Conservation (phyloP, 495 filamentous ascomycete species). For the Venustampulla echinocandica region DNA sequence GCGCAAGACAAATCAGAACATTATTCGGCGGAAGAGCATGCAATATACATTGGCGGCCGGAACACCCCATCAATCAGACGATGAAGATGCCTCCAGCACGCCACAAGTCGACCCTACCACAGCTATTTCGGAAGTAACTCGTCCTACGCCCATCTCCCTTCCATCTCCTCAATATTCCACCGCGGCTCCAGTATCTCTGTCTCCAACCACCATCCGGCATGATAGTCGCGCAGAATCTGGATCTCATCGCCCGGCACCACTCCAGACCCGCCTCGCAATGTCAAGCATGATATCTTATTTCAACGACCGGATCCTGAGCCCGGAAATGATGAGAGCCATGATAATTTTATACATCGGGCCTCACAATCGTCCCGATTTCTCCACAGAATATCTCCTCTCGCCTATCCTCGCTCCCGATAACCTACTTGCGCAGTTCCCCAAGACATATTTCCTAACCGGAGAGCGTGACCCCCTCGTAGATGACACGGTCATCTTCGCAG, state of each 20-base stretch:
- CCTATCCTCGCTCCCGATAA: constrained; percentile 83
- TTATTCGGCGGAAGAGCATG: constrained; percentile 69
- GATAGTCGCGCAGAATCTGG: constrained; percentile 9
- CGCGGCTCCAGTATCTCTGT: constrained; percentile 8
- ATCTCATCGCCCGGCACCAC: constrained; percentile 51
- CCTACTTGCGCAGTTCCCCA: constrained; percentile 75
- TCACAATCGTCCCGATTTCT: constrained; percentile 85
- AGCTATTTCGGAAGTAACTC: constrained; percentile 3
- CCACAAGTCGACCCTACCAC: constrained; percentile 26
- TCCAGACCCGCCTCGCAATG: constrained; percentile 81
- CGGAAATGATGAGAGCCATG: constrained; percentile 99
- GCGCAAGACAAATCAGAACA: constrained; percentile 64
- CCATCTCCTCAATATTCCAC: constrained; percentile 19
- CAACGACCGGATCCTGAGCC: constrained; percentile 87
- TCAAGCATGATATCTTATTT: constrained; percentile 97
- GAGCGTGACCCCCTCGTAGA: constrained; percentile 94
- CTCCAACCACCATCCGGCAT: background rate
- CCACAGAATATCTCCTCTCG: constrained; percentile 79
- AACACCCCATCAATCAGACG: constrained; percentile 58
- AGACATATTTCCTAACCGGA: constrained; percentile 86
- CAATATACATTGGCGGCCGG: constrained; percentile 47
- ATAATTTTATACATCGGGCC: constrained; percentile 96
- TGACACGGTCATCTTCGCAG: constrained; percentile 93
- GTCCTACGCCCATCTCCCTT: constrained; percentile 2
- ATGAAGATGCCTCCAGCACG: constrained; percentile 37